Conservation (phyloP, 768 basidiomycete genomes). For the Boletus rubescentipes region DNA sequence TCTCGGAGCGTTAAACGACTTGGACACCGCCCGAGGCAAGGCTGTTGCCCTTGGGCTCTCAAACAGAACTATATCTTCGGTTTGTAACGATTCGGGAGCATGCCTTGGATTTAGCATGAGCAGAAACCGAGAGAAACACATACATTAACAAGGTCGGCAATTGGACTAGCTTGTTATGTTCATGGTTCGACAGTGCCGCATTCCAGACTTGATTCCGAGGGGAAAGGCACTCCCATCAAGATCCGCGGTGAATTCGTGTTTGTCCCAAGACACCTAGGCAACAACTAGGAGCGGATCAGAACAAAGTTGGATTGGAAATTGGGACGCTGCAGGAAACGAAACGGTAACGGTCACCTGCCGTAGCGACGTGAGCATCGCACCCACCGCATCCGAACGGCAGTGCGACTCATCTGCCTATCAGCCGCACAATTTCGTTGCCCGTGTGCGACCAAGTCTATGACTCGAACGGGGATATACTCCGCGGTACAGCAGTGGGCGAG, state of each 20-base stretch:
- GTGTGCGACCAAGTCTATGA: neutral
- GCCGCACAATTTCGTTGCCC: neutral
- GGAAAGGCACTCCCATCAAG: neutral
- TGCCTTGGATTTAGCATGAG: neutral
- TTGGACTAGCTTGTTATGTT: no score
- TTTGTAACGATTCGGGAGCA: neutral
- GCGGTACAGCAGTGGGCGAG: neutral
- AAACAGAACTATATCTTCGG: neutral
- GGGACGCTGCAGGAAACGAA: neutral
- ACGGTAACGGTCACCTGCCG: conserved; percentile 2
- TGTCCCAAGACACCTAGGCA: neutral
- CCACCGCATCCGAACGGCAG: conserved; percentile 5
- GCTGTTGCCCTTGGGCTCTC: neutral
- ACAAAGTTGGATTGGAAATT: neutral
- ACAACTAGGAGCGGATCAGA: neutral
- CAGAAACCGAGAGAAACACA: neutral
- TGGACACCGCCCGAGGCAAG: neutral
- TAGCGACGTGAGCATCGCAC: conserved; percentile 2
- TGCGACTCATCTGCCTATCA: neutral
- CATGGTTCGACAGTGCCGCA: neutral
- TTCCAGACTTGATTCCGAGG: neutral
- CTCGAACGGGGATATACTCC: neutral
- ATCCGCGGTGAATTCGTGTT: neutral
- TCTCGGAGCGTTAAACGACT: neutral
- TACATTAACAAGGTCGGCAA: neutral